Evolutionary conservation across 768 basidiomycete genomes (phyloP).

Genomic region (Ephemerocybe angulata): DNA sequence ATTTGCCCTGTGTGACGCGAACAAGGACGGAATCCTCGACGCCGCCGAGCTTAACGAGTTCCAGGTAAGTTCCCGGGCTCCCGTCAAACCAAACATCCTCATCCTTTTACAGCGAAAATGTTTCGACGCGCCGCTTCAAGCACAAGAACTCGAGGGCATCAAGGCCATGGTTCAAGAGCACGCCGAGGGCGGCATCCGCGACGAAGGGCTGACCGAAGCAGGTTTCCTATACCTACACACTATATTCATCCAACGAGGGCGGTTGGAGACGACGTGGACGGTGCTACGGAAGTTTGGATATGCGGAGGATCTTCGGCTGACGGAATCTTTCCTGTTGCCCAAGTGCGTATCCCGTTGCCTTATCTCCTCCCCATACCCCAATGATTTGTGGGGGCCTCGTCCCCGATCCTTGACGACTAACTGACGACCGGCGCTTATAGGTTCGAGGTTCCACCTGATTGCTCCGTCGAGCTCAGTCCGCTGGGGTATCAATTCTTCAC

Average conservation of each 20-base stretch:
- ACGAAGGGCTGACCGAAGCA: constrained; percentile 82
- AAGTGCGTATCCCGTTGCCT: constrained; percentile 53
- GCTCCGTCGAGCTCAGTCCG: constrained; percentile 93
- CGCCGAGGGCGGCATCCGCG: constrained; percentile 69
- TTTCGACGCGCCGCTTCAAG: constrained; percentile 88
- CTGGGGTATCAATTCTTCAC: constrained; percentile 96
- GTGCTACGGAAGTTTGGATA: constrained; percentile 94
- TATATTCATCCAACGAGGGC: constrained; percentile 92
- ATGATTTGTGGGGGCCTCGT: too few relatives aligned
- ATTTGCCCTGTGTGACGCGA: constrained; percentile 93
- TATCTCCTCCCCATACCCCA: background rate
- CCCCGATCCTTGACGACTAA: background rate
- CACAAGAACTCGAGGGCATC: constrained; percentile 95
- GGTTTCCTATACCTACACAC: constrained; percentile 96
- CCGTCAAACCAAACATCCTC: background rate
- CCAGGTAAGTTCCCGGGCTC: constrained; percentile 56
- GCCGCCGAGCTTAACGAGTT: constrained; percentile 93
- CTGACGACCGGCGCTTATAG: constrained; percentile 34
- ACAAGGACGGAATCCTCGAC: constrained; percentile 92
- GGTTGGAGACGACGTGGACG: constrained; percentile 97
- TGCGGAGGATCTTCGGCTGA: constrained; percentile 87
- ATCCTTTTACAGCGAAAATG: constrained; percentile 71
- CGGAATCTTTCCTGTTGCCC: constrained; percentile 83
- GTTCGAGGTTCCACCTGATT: constrained; percentile 91
- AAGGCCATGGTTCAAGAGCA: constrained; percentile 84